A percentile compares a stretch with the other conserved stretches of the same genome.
These are phyloP conservation scores for Tetracentron sinense DNA, from an alignment of 164 flowering plant species.

Conservation along the genomic window DNA sequence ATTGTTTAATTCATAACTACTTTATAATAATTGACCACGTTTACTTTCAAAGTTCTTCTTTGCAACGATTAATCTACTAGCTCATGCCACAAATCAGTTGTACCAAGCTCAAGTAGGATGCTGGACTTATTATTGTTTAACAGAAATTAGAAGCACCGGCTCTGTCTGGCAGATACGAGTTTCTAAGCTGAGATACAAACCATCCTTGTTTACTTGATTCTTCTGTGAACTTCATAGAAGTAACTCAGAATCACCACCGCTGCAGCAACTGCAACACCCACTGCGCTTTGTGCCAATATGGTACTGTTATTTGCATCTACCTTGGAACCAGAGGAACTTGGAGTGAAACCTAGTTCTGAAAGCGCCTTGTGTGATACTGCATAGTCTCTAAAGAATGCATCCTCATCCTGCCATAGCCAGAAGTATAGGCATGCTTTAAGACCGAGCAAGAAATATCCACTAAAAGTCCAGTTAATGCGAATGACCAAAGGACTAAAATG, in stretches of 20 bases:
- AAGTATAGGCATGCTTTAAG: neutral
- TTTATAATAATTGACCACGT: no score
- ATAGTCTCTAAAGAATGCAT: constrained; percentile 78
- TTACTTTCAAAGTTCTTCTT: no score
- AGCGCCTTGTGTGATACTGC: constrained; percentile 86
- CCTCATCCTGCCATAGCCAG: constrained; percentile 55
- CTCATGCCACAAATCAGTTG: no score
- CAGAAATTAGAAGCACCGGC: no score
- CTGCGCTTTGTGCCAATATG: constrained; percentile 24
- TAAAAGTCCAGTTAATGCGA: neutral
- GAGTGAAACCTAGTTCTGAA: constrained; percentile 81
- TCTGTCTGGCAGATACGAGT: no score
- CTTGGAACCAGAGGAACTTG: constrained; percentile 23
- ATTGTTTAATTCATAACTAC: no score
- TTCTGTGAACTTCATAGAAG: constrained; percentile 30
- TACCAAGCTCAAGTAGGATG: no score
- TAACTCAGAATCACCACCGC: constrained; percentile 36
- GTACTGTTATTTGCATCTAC: constrained; percentile 19
- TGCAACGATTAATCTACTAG: no score
- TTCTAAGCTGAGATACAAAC: neutral
- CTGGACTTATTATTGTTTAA: no score
- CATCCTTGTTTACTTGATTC: constrained; percentile 11
- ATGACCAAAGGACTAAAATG: no score
- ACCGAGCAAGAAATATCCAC: neutral
- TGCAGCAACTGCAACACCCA: constrained; percentile 41